A percentile compares a stretch with the other conserved stretches of the same genome.
Evolutionary conservation across 1,284 basidiomycete species (phyloP).

Genomic region (Moesziomyces antarcticus): DNA sequence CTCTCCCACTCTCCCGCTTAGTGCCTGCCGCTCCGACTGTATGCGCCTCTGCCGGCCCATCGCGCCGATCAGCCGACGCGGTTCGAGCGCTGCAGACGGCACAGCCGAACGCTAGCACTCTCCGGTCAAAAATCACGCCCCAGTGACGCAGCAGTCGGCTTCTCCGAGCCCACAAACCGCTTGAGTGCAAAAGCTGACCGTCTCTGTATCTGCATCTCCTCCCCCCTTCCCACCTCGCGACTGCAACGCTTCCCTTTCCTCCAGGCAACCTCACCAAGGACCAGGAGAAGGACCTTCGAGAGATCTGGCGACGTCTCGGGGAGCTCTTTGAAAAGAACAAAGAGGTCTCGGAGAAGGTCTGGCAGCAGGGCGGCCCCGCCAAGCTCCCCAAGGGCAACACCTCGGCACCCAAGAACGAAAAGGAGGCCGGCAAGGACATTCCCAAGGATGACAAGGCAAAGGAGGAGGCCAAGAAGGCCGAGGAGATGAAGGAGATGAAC

Average conservation of each 20-base stretch:
- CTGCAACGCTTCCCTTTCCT: background rate
- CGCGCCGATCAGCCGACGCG: background rate
- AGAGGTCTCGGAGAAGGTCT: slow-evolving; percentile 58
- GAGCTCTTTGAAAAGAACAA: slow-evolving; percentile 62
- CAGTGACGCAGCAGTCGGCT: too few species aligned
- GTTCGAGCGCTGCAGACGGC: too few species aligned
- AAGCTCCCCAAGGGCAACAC: slow-evolving; percentile 33
- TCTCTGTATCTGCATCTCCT: background rate
- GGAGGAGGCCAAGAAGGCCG: slow-evolving; percentile 61
- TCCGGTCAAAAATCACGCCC: too few species aligned
- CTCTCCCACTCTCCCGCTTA: background rate
- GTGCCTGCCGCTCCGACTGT: too few species aligned
- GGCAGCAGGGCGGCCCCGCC: slow-evolving; percentile 49
- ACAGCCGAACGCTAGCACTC: too few species aligned
- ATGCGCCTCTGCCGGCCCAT: too few species aligned
- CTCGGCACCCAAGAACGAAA: slow-evolving; percentile 31
- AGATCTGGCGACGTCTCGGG: slow-evolving; percentile 57
- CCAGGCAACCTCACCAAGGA: slow-evolving; percentile 60
- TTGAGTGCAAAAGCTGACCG: slow-evolving; percentile 5
- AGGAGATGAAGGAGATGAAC: slow-evolving; percentile 61
- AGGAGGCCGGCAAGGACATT: slow-evolving; percentile 59
- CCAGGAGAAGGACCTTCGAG: slow-evolving; percentile 57
- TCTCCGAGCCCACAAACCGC: too few species aligned
- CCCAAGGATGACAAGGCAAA: slow-evolving; percentile 65
- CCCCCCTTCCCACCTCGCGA: too few species aligned